Base-by-base conservation (phyloP, 2,329 filamentous ascomycete genomes). In the Xylaria sp. region DNA sequence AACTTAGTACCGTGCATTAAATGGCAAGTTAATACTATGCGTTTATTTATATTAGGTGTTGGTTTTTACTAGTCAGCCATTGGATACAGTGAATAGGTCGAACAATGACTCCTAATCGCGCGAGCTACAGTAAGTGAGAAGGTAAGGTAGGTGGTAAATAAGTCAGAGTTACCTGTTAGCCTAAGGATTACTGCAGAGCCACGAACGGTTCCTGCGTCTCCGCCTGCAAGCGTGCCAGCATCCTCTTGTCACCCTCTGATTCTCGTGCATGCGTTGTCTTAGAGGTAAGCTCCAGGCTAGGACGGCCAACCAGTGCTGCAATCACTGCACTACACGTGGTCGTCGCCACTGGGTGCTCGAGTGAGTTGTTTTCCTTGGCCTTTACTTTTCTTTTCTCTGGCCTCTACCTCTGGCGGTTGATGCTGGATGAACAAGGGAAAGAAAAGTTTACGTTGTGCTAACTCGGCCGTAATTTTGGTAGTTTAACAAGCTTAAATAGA, bases 251-350 rank as follows among this genome's bases (percentile, higher is more conserved):
- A 55, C 46, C n/a, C 20, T 23, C 57, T 56, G 46, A 41, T 33
- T 55, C 28, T 46, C 48, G 59, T 66, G 56, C 57, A 28, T 62
- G 63, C 49, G 55, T 70, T 54, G 56, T 51, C 62, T 62, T 60
- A 43, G 46, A 61, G 10, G 49, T n/a, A 41, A 59, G 36, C 54
- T 43, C 58, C 36, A 49, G 20, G 18, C 52, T 41, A 31, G 58
- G n/a, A 59, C 63, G 56, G 55, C 65, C 59, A 69, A 63, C 65
- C 64, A 59, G 55, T 68, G 67, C 69, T 66, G 66, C 72, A 73
- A 69, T 72, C 72, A 73, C 31, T 36, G 58, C 46, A 49, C 63
- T 71, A 72, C 72, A 73, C 72, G 72, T 73, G 72, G 71, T 70
- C 66, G 64, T 46, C 60, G 63, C 62, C 60, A 58, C 43, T 56